phyloP scores from a whole-genome alignment of 495 filamentous ascomycete genomes.

The Achaetomiella virescens region DNA sequence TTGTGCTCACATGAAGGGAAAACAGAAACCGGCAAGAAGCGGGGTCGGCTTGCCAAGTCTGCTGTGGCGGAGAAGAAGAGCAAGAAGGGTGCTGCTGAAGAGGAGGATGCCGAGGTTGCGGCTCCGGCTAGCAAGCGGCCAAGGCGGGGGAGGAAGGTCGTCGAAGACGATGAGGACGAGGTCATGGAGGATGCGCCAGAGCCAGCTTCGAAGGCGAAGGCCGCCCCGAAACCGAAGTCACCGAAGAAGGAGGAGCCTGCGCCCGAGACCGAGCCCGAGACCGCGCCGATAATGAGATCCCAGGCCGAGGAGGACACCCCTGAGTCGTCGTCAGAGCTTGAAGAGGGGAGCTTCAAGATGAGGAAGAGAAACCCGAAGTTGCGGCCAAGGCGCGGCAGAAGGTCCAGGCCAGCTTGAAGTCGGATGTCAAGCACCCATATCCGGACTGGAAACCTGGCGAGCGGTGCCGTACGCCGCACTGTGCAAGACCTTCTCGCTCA shows the following conservation, averaged over 20 bases:
- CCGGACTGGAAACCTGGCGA: slow-evolving; percentile 88
- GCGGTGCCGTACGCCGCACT: slow-evolving; percentile 89
- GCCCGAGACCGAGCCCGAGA: no score
- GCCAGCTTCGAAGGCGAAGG: slow-evolving; percentile 15
- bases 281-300: slow-evolving; percentile 20
- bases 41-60: slow-evolving; percentile 12
- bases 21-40: slow-evolving; percentile 39
- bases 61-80: slow-evolving; percentile 11
- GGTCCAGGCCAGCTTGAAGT: slow-evolving; percentile 69
- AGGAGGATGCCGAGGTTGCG: slow-evolving; percentile 42
- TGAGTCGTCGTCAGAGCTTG: slow-evolving; percentile 49
- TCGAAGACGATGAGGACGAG: slow-evolving; percentile 41
- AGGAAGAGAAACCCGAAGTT: slow-evolving; percentile 69
- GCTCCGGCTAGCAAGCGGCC: slow-evolving; percentile 50
- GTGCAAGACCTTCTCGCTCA: slow-evolving; percentile 86
- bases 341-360: slow-evolving; percentile 51
- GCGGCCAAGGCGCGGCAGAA: slow-evolving; percentile 74
- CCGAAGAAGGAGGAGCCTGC: slow-evolving; percentile 15
- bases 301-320: slow-evolving; percentile 42
- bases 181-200: slow-evolving; percentile 31
- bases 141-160: slow-evolving; percentile 33
- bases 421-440: slow-evolving; percentile 67
- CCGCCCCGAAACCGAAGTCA: slow-evolving; percentile 11
- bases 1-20: not conserved
- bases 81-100: slow-evolving; percentile 25